Evolutionary conservation across 1,139 yeast species (phyloP), one percentile per base, ranked within the genome.

Genomic region (Geotrichum europaeum): DNA sequence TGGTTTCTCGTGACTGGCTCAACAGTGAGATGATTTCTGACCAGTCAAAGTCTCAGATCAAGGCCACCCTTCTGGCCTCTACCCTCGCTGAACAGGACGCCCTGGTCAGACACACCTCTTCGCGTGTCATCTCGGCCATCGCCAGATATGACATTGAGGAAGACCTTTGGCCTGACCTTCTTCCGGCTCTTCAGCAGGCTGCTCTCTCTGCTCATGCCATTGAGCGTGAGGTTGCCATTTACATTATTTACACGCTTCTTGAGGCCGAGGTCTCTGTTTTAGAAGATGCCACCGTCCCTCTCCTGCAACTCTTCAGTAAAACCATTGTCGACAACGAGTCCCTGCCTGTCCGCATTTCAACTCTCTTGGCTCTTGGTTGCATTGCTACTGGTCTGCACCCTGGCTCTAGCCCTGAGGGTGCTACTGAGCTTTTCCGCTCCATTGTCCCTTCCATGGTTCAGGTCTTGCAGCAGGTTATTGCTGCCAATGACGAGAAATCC

Each of bases 91-190:
- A 85, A 72, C 76, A 78, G 60, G 79, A 82, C 63, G 84, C 89
- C 70, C 79, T 84, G 63, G 87, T 92, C 64, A 85, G 97, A 76
- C 98, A 94, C 76, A 85, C 96, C 32, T 82, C 88, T 61, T 91
- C 98, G 12, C 84, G 97, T 74, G 89, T 92, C 61, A 85, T 94
- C 66, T 86, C 97, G 36, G 86, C 92, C 54, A 89, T 94, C 70
- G 96, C 91, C 53, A 85, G 84, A 66, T 75, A 79, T 60, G 98
- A 94, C 72, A 78, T 91, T 66, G 84, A 81, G 55, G 81, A 81
- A 52, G 76, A 79, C 52, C 75, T 83, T 68, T 94, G 99, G 98
- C 83, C 86, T 7, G 87, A 85, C 56, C 81, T 94, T 67, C 81
- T 92, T 66, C 88, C 90, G 52, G 78, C 83, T 60, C 80, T 94